phyloP scores from a whole-genome alignment of 257 asterid genomes.

The Verbena officinalis region DNA sequence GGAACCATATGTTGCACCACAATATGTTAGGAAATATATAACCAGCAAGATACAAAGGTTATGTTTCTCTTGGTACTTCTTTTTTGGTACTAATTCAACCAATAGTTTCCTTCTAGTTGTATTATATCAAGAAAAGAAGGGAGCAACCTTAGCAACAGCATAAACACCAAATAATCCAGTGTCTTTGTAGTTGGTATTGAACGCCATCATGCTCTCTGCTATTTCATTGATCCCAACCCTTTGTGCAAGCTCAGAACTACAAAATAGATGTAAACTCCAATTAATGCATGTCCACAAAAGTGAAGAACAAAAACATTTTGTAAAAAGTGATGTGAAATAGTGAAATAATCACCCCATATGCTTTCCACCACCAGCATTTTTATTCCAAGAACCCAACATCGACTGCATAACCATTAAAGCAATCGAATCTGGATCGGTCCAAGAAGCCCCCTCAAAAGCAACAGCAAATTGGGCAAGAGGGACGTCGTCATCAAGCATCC shows the following conservation, averaged over 20 bases:
- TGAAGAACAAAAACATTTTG: conserved; percentile 12
- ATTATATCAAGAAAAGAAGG: background rate
- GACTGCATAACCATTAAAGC: conserved; percentile 86
- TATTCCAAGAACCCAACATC: conserved; percentile 87
- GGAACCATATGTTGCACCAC: background rate
- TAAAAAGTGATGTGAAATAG: background rate
- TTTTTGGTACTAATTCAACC: background rate
- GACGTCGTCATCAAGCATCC: conserved; percentile 71
- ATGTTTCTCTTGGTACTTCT: background rate
- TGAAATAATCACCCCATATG: conserved; percentile 74
- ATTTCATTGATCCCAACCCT: conserved; percentile 73
- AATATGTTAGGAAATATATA: background rate
- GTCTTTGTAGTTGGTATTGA: conserved; percentile 86
- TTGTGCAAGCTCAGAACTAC: conserved; percentile 82
- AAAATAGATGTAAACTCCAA: conserved; percentile 26
- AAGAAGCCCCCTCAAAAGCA: conserved; percentile 94
- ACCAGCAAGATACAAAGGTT: conserved; percentile 10
- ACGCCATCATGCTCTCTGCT: conserved; percentile 95
- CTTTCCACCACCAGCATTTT: conserved; percentile 74
- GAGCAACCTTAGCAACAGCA: conserved; percentile 83
- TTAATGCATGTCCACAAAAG: conserved; percentile 10
- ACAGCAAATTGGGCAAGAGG: conserved; percentile 84
- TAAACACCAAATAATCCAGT: conserved; percentile 92
- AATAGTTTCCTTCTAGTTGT: background rate
- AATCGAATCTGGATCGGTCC: conserved; percentile 82